phyloP scores from a whole-genome alignment of 345 rosid species.

The Brassica rapa region DNA sequence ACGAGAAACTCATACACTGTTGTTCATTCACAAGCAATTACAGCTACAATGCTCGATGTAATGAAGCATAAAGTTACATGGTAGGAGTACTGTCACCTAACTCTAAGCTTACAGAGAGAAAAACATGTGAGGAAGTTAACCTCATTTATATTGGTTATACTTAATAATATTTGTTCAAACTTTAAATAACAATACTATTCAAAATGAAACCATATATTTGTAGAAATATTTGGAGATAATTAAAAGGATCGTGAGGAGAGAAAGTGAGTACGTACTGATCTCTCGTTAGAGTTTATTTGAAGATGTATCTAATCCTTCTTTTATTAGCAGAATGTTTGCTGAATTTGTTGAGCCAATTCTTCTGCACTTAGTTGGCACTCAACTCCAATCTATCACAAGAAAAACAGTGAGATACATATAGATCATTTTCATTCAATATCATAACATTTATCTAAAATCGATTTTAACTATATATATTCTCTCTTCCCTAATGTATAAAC shows the following conservation, averaged over 20 bases:
- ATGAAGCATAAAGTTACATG: constrained; percentile 13
- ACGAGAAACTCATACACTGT: constrained; percentile 25
- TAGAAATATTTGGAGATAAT: constrained; percentile 9
- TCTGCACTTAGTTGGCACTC: constrained; percentile 96
- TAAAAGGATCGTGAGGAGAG: constrained; percentile 28
- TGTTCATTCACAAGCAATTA: constrained; percentile 35
- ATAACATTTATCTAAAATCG: not conserved
- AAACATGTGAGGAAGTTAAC: not conserved
- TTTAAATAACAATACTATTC: constrained; percentile 13
- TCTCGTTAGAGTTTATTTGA: constrained; percentile 35
- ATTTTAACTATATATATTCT: not conserved
- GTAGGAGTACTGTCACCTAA: constrained; percentile 11
- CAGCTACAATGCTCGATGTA: constrained; percentile 18
- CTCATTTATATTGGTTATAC: constrained; percentile 9
- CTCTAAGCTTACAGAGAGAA: not conserved
- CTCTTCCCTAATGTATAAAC: not conserved
- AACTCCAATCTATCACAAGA: constrained; percentile 74
- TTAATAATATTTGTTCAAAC: not conserved
- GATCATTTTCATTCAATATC: not conserved
- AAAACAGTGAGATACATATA: not conserved
- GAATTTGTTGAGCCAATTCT: constrained; percentile 87
- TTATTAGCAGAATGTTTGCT: constrained; percentile 69
- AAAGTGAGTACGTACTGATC: constrained; percentile 39
- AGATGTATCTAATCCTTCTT: constrained; percentile 24
- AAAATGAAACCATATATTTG: constrained; percentile 10